Percentiles rank a stretch among this genome's conserved stretches.
Conservation (phyloP, 345 rosid species). For the Euphorbia peplus region DNA sequence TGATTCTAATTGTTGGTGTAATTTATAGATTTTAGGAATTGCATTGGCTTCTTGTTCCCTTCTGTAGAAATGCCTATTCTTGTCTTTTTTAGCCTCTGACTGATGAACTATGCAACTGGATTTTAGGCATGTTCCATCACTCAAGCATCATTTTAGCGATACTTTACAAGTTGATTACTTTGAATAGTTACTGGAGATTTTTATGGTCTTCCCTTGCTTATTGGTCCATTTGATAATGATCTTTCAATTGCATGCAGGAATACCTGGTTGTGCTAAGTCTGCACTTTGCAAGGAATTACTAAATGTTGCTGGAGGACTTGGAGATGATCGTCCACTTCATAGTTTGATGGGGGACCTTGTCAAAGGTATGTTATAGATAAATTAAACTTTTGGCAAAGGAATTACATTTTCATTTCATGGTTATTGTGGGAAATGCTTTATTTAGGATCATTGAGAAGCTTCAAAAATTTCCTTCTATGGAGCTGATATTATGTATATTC, state of each 20-base stretch:
- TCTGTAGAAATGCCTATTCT: background rate
- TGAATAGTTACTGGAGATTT: background rate
- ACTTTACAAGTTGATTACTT: background rate
- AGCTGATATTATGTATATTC: background rate
- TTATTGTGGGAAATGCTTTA: background rate
- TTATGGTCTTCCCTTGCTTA: background rate
- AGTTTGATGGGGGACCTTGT: conserved; percentile 96
- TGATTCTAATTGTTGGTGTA: background rate
- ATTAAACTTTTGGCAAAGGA: background rate
- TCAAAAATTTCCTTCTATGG: conserved; percentile 5
- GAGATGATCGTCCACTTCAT: conserved; percentile 74
- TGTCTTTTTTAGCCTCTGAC: background rate
- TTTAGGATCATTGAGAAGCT: conserved; percentile 1
- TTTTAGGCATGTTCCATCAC: background rate
- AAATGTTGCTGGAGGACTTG: conserved; percentile 64
- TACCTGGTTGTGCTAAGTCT: conserved; percentile 98
- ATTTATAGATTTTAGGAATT: background rate
- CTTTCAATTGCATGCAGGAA: conserved; percentile 44
- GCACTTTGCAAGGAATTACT: conserved; percentile 89
- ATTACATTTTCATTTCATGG: background rate
- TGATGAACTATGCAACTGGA: conserved; percentile 1
- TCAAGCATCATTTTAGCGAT: background rate
- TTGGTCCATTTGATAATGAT: background rate
- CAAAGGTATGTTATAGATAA: conserved; percentile 51
- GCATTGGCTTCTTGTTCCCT: background rate